A percentile compares a stretch with the other conserved stretches of the same genome.
These are phyloP conservation scores for Debaryomyces psychrophilus DNA, from an alignment of 1,139 yeast genomes.

Conservation along the genomic window DNA sequence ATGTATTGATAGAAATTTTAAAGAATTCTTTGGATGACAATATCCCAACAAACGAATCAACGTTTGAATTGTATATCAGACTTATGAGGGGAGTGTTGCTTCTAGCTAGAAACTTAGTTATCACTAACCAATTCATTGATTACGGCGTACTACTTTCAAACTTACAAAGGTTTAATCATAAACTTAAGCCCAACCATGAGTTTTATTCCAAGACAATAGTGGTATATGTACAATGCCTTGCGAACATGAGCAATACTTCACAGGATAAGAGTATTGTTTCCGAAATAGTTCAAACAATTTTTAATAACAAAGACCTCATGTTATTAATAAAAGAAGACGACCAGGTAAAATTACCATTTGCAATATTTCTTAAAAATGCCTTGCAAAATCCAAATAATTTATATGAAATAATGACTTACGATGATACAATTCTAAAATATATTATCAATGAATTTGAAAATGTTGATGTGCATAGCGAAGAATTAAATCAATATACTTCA, in stretches of 20 bases:
- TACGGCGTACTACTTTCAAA: constrained; percentile 14
- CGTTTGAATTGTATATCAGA: constrained; percentile 17
- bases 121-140: constrained; percentile 12
- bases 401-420: constrained; percentile 14
- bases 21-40: not conserved
- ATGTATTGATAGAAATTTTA: not conserved
- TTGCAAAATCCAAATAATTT: constrained; percentile 9
- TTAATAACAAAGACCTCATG: constrained; percentile 4
- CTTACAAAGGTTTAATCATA: constrained; percentile 14
- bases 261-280: not conserved
- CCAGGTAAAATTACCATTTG: constrained; percentile 14
- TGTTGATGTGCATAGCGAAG: not conserved
- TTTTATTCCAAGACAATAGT: constrained; percentile 19
- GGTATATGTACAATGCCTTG: constrained; percentile 26
- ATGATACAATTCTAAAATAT: constrained; percentile 13
- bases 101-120: constrained; percentile 22
- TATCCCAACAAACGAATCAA: not conserved
- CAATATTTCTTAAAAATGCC: constrained; percentile 11
- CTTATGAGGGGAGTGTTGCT: constrained; percentile 25
- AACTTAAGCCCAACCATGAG: constrained; percentile 9
- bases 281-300: constrained; percentile 5
- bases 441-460: constrained; percentile 10
- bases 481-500: constrained; percentile 1
- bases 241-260: constrained; percentile 22
- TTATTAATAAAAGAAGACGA: constrained; percentile 10